Evolutionary conservation across 768 basidiomycete genomes (phyloP).

Genomic region (Suillus paluster): DNA sequence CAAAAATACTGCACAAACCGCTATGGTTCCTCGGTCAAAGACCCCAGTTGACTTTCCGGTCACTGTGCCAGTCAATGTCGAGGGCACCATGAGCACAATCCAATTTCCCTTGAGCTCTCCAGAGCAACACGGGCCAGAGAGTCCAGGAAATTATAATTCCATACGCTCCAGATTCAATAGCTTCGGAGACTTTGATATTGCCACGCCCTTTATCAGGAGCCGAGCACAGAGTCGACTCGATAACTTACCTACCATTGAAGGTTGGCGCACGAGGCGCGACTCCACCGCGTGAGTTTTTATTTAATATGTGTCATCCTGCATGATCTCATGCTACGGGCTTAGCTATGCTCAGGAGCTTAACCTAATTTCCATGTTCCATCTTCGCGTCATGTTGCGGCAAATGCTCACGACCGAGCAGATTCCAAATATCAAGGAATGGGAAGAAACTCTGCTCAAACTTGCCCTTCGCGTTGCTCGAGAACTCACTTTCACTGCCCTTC

Average conservation of each 20-base stretch:
- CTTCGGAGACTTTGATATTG: constrained; percentile 71
- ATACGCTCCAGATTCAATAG: constrained; percentile 70
- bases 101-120: constrained; percentile 84
- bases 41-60: constrained; percentile 63
- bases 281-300: constrained; percentile 77
- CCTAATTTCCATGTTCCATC: constrained; percentile 83
- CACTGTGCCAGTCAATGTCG: constrained; percentile 53
- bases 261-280: constrained; percentile 87
- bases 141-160: constrained; percentile 53
- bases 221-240: constrained; percentile 82
- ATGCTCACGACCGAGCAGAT: constrained; percentile 84
- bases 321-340: constrained; percentile 6
- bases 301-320: constrained; percentile 3
- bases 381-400: constrained; percentile 90
- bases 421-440: constrained; percentile 87
- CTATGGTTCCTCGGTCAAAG: constrained; percentile 48
- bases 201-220: constrained; percentile 84
- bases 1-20: constrained; percentile 17
- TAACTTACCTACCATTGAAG: constrained; percentile 56
- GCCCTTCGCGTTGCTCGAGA: constrained; percentile 87
- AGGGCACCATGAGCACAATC: constrained; percentile 65
- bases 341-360: constrained; percentile 88
- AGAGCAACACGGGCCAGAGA: constrained; percentile 61
- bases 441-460: constrained; percentile 77
- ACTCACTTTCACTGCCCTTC: constrained; percentile 72